Base-by-base conservation (phyloP, 768 basidiomycete genomes). In the Aureoboletus auriporus region DNA sequence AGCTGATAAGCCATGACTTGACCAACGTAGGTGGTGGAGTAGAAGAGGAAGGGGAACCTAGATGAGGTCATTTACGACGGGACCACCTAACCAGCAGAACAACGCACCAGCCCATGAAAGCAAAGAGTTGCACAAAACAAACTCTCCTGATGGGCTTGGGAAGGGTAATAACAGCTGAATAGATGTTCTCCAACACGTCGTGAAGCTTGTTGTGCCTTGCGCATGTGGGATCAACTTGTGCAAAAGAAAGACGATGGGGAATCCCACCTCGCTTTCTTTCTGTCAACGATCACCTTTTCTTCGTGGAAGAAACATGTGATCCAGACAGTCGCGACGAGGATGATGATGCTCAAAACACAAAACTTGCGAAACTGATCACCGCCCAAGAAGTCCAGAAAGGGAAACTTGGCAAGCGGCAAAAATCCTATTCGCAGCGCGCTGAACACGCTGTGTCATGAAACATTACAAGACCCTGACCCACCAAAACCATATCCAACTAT, bases 351-450 rank as follows among this genome's bases (percentile, higher is more conserved):
- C 52, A 97, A 72, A 39, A 97, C 74, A 60, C 93, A 97, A 63
- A 99, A 93, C 65, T 95, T 97, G 57, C 95, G 81, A 72, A 99
- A 99, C 65, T 99, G 95, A 33, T 80, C 82, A 6, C 93, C 94
- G 40, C 93, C 94, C 35, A 97, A 72, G 28, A 89, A 78, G 26
- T 80, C 68, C 41, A 99, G 76, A 46, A 93, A 68, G 6, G 91
- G 88, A 44, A 93, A 73, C 48, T 82, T 73, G 0, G 81, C 83
- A 34, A 99, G 79, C n/a, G 95, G 91, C 46, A 96, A 66, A 69
- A 92, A 97, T 14, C 94, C 92, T 85, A 56, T 13, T 3, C 41
- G 16, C 30, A 31, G 31, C 34, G 6, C 27, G 29, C 39, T 63
- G 13, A 66, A 50, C 8, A 35, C 20, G 39, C 8, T 16, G 6